Evolutionary conservation across 129 eudicot species (phyloP).

Genomic region (Flaveria linearis): DNA sequence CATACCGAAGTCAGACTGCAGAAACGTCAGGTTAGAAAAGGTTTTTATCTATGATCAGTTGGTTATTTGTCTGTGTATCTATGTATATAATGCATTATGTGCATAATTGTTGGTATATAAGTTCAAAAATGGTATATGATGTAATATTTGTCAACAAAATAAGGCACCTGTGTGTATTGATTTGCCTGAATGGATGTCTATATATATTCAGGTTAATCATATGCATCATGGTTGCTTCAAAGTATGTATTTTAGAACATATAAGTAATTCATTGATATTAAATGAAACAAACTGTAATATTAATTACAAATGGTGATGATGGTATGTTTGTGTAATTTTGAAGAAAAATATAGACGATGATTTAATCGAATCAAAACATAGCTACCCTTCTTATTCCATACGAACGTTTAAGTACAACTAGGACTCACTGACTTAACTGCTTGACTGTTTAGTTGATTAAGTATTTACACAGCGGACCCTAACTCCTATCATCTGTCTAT

Average conservation of each 20-base stretch:
- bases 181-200: conserved; percentile 26
- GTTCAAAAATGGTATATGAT: conserved; percentile 19
- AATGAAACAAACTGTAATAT: neutral
- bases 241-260: conserved; percentile 3
- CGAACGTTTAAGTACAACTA: too few species aligned
- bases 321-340: too few species aligned
- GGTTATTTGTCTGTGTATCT: neutral
- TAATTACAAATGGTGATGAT: neutral
- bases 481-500: too few species aligned
- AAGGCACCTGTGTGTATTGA: conserved; percentile 22
- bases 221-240: conserved; percentile 13
- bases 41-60: neutral
- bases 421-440: too few species aligned
- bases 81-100: conserved; percentile 20
- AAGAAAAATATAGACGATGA: too few species aligned
- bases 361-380: too few species aligned
- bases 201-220: conserved; percentile 25
- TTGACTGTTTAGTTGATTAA: too few species aligned
- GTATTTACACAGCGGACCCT: too few species aligned
- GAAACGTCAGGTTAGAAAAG: conserved; percentile 29
- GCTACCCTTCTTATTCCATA: too few species aligned
- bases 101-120: conserved; percentile 28
- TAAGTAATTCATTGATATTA: neutral
- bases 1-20: conserved; percentile 42
- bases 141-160: conserved; percentile 18